Conservation (phyloP, 1,284 basidiomycete genomes). For the Leccinum pachyderme region DNA sequence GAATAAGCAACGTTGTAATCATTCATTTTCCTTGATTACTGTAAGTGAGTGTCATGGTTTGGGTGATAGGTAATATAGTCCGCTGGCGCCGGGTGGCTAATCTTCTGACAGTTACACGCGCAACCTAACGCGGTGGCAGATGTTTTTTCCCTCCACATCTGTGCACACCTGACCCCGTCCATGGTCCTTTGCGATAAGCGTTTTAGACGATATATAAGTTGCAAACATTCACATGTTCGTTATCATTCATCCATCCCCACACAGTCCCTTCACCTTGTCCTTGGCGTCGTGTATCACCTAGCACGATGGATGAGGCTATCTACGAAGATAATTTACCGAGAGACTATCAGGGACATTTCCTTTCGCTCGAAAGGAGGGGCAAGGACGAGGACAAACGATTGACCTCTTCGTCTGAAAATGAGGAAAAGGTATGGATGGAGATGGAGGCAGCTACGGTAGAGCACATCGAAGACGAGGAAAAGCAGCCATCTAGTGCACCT, state of each 20-base stretch:
- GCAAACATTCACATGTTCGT: not conserved
- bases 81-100: not conserved
- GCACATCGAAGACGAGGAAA: slow-evolving; percentile 6
- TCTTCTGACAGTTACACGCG: slow-evolving; percentile 4
- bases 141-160: not conserved
- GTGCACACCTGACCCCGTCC: slow-evolving; percentile 3
- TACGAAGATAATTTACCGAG: not conserved
- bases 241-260: not conserved
- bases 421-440: not conserved
- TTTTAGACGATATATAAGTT: slow-evolving; percentile 4
- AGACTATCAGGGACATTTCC: not conserved
- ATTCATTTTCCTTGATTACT: not conserved
- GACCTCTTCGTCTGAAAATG: slow-evolving; percentile 1
- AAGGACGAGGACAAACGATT: not conserved
- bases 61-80: not conserved
- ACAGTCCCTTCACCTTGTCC: not conserved
- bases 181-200: slow-evolving; percentile 13
- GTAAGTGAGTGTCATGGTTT: slow-evolving; percentile 9
- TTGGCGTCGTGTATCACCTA: not conserved
- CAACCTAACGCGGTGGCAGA: not conserved
- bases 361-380: not conserved
- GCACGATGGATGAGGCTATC: slow-evolving; percentile 1
- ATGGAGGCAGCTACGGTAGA: slow-evolving; percentile 10
- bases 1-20: not conserved
- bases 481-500: not conserved